These are phyloP conservation scores for Alternaria triticimaculans DNA, from an alignment of 2,329 filamentous ascomycete species.

Conservation along the genomic window DNA sequence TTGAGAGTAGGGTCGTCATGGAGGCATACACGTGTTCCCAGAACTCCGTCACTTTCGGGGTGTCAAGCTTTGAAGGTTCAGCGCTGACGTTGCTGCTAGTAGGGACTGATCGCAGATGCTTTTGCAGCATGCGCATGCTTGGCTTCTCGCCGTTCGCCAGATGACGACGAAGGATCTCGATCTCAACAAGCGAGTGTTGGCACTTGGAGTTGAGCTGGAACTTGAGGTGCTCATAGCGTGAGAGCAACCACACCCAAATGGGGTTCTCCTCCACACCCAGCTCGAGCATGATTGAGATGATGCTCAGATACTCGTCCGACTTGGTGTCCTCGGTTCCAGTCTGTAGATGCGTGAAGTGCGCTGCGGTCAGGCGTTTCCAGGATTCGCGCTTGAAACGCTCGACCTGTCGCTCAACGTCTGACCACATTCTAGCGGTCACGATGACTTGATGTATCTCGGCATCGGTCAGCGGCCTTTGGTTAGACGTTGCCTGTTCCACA, in stretches of 20 bases:
- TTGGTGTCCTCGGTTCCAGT: constrained; percentile 57
- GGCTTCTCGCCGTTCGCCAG: constrained; percentile 78
- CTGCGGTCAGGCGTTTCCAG: constrained; percentile 79
- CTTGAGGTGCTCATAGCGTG: constrained; percentile 87
- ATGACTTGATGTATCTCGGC: constrained; percentile 84
- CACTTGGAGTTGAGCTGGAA: constrained; percentile 80
- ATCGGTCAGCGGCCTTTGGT: constrained; percentile 69
- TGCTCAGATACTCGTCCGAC: constrained; percentile 85
- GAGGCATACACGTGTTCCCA: constrained; percentile 89
- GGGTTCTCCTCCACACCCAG: constrained; percentile 94
- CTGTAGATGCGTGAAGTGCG: constrained; percentile 63
- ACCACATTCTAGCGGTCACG: constrained; percentile 91
- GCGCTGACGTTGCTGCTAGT: constrained; percentile 66
- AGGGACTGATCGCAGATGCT: constrained; percentile 76
- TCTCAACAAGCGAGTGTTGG: constrained; percentile 87
- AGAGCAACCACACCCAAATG: constrained; percentile 94
- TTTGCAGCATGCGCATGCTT: constrained; percentile 70
- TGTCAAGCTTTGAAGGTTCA: constrained; percentile 71
- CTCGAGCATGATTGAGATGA: constrained; percentile 89
- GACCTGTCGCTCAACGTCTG: constrained; percentile 87
- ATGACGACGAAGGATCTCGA: constrained; percentile 85
- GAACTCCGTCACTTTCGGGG: constrained; percentile 80
- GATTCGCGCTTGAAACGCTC: constrained; percentile 86
- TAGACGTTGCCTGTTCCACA: constrained; percentile 60
- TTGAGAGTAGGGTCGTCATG: constrained; percentile 74